These are phyloP conservation scores for Boletus mariae DNA, from an alignment of 1,284 basidiomycete species.

Conservation along the genomic window DNA sequence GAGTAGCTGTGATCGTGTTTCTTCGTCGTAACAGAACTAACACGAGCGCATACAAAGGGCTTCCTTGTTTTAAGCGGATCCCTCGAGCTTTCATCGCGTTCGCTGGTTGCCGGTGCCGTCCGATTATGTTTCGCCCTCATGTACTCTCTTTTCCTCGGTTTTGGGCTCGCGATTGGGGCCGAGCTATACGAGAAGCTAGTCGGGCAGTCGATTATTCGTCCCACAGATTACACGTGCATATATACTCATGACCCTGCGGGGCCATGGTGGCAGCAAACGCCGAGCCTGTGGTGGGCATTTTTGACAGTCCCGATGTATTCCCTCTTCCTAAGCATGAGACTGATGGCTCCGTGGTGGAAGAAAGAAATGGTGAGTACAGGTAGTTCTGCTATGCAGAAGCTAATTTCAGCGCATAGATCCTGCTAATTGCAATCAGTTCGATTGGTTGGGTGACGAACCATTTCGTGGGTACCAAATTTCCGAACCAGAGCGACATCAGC, in stretches of 20 bases:
- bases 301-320: constrained; percentile 80
- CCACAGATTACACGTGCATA: constrained; percentile 58
- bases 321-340: constrained; percentile 69
- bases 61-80: constrained; percentile 77
- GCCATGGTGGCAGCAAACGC: constrained; percentile 59
- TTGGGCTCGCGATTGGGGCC: constrained; percentile 79
- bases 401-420: constrained; percentile 38
- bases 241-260: constrained; percentile 50
- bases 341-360: constrained; percentile 69
- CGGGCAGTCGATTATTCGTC: constrained; percentile 42
- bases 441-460: constrained; percentile 81
- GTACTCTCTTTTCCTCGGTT: constrained; percentile 79
- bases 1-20: constrained; percentile 23
- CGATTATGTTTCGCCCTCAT: constrained; percentile 80
- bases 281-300: constrained; percentile 64
- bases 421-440: constrained; percentile 65
- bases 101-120: constrained; percentile 83
- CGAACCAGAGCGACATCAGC: constrained; percentile 68
- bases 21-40: background rate
- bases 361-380: constrained; percentile 60
- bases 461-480: constrained; percentile 65
- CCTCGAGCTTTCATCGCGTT: constrained; percentile 77
- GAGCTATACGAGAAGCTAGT: constrained; percentile 62
- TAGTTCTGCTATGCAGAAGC: background rate
- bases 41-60: constrained; percentile 41